Evolutionary conservation across 1,284 basidiomycete species (phyloP), one percentile per base, ranked within the genome.

Genomic region (Kwoniella shivajii): DNA sequence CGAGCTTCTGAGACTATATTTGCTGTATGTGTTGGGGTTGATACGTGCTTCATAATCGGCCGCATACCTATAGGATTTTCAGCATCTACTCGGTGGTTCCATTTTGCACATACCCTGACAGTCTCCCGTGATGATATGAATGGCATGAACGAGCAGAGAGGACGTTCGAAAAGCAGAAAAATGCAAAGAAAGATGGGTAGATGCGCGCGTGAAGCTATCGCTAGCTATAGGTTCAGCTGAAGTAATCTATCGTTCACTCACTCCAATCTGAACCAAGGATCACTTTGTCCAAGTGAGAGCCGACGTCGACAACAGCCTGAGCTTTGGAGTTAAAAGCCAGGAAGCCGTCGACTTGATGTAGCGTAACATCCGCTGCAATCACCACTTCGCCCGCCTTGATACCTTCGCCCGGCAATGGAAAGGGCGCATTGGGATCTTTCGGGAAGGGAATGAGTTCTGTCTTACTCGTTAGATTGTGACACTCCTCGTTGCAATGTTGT

Each of bases 1-100:
- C 90, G 87, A 0, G 83, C 82, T 77, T 94, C 91, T 81, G 87
- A 84, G 0, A 78, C 79, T 57, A 87, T 84, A 29, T 82, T 76
- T 7, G 90, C 77, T 6, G 88, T 73, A 2, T 87, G 85, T 11
- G 82, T 18, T 86, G 77, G 7, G 84, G 67, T 1, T 80, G 68
- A 49, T 78, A 83, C 37, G 52, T 52, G 62, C 47, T 61, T 57
- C 26, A 69, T 36, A 5, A 68, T 49, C 0, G 72, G 64, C 7
- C 55, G 51, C n/a, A 27, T 34, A 10, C 60, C 63, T 68, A 37
- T 27, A n/a, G 10, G 16, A 10, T 20, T 18, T 9, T 30, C 49
- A 49, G 20, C 11, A 13, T 16, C 37, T n/a, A 29, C 7, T 50
- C 37, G 27, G 16, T 18, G 37, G 14, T 11, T 42, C 4, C 10